Base-by-base conservation (phyloP, 2,329 filamentous ascomycete genomes). In the Microdochium paspali region DNA sequence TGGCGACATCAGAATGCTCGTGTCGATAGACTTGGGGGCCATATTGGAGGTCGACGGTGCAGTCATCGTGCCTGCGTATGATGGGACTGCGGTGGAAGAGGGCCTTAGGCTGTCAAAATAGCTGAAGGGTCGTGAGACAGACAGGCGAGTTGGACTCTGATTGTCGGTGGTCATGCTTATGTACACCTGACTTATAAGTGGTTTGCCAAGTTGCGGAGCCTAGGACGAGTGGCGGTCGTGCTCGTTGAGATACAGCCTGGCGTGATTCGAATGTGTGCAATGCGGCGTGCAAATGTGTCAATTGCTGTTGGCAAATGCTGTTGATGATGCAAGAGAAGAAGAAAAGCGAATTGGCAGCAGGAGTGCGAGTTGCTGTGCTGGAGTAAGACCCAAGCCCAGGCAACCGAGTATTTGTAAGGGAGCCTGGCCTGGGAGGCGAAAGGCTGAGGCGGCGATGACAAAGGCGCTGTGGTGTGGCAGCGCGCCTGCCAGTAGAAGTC, bases 1-100 rank as follows among this genome's bases (percentile, higher is more conserved):
- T 26, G 80, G 80, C 21, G 80, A 83, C 73, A 83, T 80, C 49
- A 83, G 66, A 51, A 68, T 80, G 65, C 61, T 72, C 53, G 77
- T 75, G 51, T 73, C 68, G 46, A 72, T 56, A 2, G 61, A 55
- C 53, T 73, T 75, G 58, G 68, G 73, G 4, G 35, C 35, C 31
- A 7, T 12, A 6, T 9, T 6, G 31, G 31, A 5, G 10, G 31
- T n/a, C 7, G 31, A 18, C 6, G n/a, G 18, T 12, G 31, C 10
- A n/a, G 31, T n/a, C 35, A 40, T 40, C 35, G 18, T 3, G 18
- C 12, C 35, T n/a, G 35, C 23, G 20, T 21, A 20, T 9, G 20
- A 20, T 40, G 18, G 12, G 35, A 40, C 23, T 6, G 13, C 23
- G 35, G 10, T 40, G 20, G 35, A 40, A 18, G n/a, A n/a, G n/a